A percentile compares a stretch with the other conserved stretches of the same genome.
Evolutionary conservation across 345 rosid genomes (phyloP).

Genomic region (Tarenaya hassleriana): DNA sequence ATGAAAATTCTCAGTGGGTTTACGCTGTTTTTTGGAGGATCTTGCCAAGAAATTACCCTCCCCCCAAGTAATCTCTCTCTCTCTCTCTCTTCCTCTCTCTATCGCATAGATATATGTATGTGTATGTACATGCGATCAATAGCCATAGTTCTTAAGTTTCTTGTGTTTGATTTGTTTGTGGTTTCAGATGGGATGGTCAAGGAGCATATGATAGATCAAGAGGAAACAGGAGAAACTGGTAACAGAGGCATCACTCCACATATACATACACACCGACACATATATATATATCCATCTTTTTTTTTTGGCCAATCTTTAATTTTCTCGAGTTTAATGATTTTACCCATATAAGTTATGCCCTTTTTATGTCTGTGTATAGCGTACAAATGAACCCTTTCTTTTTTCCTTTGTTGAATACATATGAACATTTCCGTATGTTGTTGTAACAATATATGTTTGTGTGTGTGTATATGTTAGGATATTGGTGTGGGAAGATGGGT

Average conservation of each 20-base stretch:
- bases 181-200: slow-evolving; percentile 86
- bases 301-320: background rate
- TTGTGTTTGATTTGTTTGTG: slow-evolving; percentile 3
- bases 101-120: background rate
- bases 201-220: slow-evolving; percentile 94
- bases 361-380: no score
- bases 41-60: slow-evolving; percentile 96
- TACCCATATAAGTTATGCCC: no score
- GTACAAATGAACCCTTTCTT: no score
- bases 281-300: background rate
- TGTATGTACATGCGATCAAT: slow-evolving; percentile 13
- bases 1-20: slow-evolving; percentile 90
- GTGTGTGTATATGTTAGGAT: slow-evolving; percentile 48
- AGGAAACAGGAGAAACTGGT: slow-evolving; percentile 98
- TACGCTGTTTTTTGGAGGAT: slow-evolving; percentile 99
- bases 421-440: background rate
- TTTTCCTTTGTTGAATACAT: no score
- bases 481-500: slow-evolving; percentile 98
- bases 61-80: slow-evolving; percentile 68
- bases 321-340: no score
- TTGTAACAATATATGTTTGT: background rate
- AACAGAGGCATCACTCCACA: slow-evolving; percentile 14
- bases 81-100: no score
- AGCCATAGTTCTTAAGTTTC: background rate
- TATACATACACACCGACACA: background rate